Evolutionary conservation across 169 alveolate species (phyloP), one percentile per base, ranked within the genome.

Genomic region (Plasmodium gonderi): DNA sequence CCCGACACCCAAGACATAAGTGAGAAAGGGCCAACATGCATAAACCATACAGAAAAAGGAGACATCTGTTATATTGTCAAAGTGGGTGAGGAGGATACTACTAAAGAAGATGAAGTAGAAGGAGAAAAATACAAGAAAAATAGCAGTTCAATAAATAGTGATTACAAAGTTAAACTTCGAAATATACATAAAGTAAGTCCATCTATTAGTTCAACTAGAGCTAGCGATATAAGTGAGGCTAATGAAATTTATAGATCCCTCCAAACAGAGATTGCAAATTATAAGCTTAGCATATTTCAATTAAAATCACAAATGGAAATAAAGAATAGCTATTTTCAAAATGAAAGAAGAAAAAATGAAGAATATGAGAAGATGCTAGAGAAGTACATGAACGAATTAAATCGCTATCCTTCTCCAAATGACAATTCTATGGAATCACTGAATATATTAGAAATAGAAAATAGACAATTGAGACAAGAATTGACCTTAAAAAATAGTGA

Each of bases 321-420:
- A 12, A 20, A 47, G 42, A 82, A 44, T 23, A 68, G 92, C 29
- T 68, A 69, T 40, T 45, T 45, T 1, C 33, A 26, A 31, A 82
- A 69, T 82, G 92, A 82, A 6, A 82, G 76, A 54, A 82, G 20
- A 40, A 82, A 82, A 54, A 82, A 82, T 44, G 92, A 82, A n/a
- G 82, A 72, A 26, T 82, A 82, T 69, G 77, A 11, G n/a, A 42
- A 69, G 6, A 69, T 69, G 7, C 26, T 82, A 14, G 60, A 44
- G 9, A 82, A 40, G 33, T 82, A 69, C 33, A 23, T 82, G 5
- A 31, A 49, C 0, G 74, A 45, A 23, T n/a, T 75, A 12, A 82
- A 75, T 82, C 2, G 29, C 3, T 20, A 14, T 6, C 23, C 54
- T 1, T 12, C 14, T 44, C 29, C 1, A 9, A 42, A 23, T 3